These are phyloP conservation scores for Astrothelium subdiscretum DNA, from an alignment of 495 filamentous ascomycete species.

Conservation along the genomic window DNA sequence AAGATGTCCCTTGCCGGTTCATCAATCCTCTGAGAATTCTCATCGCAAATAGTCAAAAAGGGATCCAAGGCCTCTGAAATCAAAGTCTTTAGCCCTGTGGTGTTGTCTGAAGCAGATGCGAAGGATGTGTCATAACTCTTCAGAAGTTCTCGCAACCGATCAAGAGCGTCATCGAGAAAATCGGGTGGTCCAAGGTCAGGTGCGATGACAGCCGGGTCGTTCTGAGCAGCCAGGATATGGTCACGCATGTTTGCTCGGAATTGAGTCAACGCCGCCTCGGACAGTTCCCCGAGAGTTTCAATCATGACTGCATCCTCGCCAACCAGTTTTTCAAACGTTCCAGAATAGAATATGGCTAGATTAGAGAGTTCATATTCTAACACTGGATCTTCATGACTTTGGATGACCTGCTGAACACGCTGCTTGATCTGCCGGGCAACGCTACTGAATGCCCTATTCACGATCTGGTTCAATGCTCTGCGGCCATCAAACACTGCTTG, in stretches of 20 bases:
- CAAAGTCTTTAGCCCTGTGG: slow-evolving; percentile 57
- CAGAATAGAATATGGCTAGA: slow-evolving; percentile 75
- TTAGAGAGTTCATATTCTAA: slow-evolving; percentile 84
- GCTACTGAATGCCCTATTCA: slow-evolving; percentile 73
- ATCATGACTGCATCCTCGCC: slow-evolving; percentile 58
- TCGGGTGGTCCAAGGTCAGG: slow-evolving; percentile 62
- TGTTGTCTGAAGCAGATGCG: slow-evolving; percentile 40
- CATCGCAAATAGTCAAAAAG: slow-evolving; percentile 62
- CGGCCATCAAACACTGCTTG: slow-evolving; percentile 65
- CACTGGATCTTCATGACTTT: slow-evolving; percentile 81
- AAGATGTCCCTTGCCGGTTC: slow-evolving; percentile 58
- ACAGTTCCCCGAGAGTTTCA: slow-evolving; percentile 53
- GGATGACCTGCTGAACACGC: slow-evolving; percentile 79
- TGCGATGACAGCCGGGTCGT: slow-evolving; percentile 48
- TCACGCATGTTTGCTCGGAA: slow-evolving; percentile 73
- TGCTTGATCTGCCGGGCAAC: slow-evolving; percentile 68
- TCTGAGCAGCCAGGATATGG: slow-evolving; percentile 57
- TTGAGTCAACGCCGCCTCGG: slow-evolving; percentile 68
- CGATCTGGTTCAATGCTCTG: slow-evolving; percentile 74
- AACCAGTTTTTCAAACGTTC: slow-evolving; percentile 70
- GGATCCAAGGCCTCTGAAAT: slow-evolving; percentile 75
- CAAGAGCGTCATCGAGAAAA: slow-evolving; percentile 72
- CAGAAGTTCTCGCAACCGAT: slow-evolving; percentile 61
- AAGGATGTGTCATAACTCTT: slow-evolving; percentile 76
- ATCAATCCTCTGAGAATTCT: slow-evolving; percentile 49